Evolutionary conservation across 2,329 filamentous ascomycete species (phyloP).

Genomic region (Aspergillus cejpii): DNA sequence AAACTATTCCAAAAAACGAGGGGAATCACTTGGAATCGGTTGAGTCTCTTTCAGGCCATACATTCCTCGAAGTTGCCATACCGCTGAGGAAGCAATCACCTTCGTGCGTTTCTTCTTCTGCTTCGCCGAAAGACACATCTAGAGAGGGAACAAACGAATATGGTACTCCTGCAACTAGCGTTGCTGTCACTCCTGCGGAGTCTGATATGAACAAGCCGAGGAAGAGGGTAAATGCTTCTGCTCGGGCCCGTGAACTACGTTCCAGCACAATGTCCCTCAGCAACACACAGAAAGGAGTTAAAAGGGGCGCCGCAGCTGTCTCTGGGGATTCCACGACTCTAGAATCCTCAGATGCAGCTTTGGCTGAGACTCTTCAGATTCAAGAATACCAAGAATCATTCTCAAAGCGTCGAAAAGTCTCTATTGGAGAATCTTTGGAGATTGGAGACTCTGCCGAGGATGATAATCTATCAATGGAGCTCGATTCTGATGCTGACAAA

Average conservation of each 20-base stretch:
- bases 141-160: constrained; percentile 46
- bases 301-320: constrained; percentile 43
- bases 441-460: constrained; percentile 23
- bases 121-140: constrained; percentile 35
- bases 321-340: constrained; percentile 31
- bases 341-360: constrained; percentile 43
- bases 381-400: constrained; percentile 44
- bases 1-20: constrained; percentile 12
- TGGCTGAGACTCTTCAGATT: constrained; percentile 54
- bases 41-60: background rate
- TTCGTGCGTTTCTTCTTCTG: constrained; percentile 28
- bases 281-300: constrained; percentile 31
- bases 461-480: constrained; percentile 8
- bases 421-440: constrained; percentile 11
- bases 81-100: constrained; percentile 23
- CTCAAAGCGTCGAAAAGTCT: constrained; percentile 34
- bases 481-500: constrained; percentile 8
- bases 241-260: constrained; percentile 43
- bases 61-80: constrained; percentile 27
- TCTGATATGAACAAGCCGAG: constrained; percentile 29
- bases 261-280: constrained; percentile 42
- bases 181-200: constrained; percentile 49
- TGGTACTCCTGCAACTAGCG: constrained; percentile 58
- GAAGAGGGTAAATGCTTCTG: constrained; percentile 39
- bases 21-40: background rate